Conservation (phyloP, 1,284 basidiomycete genomes). For the Ustilago lituana region DNA sequence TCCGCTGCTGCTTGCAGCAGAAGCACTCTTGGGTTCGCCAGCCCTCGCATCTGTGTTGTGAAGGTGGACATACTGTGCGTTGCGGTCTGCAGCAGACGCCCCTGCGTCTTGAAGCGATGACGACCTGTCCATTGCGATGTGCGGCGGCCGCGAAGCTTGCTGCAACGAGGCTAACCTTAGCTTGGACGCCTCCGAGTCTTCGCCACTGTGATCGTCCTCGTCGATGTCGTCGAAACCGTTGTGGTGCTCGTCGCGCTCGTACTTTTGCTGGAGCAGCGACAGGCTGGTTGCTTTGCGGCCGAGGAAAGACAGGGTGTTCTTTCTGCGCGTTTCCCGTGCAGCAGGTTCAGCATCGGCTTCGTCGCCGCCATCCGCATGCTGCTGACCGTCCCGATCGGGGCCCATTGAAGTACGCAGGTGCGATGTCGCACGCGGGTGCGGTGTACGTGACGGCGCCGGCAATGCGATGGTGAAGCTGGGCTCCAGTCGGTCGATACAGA, state of each 20-base stretch:
- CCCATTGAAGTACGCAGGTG: slow-evolving; percentile 4
- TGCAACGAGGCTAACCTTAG: slow-evolving; percentile 7
- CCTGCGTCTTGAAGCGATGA: slow-evolving; percentile 19
- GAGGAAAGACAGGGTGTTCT: slow-evolving; percentile 70
- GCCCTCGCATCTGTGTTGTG: slow-evolving; percentile 1
- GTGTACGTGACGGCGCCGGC: slow-evolving; percentile 30
- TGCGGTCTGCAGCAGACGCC: background rate
- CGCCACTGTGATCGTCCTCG: slow-evolving; percentile 29
- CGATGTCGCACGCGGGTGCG: slow-evolving; percentile 15
- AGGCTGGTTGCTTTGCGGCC: slow-evolving; percentile 70
- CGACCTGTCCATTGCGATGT: slow-evolving; percentile 11
- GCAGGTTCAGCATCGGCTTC: slow-evolving; percentile 7
- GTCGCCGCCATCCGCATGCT: slow-evolving; percentile 7
- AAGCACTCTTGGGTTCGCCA: slow-evolving; percentile 11
- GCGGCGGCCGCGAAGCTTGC: slow-evolving; percentile 4
- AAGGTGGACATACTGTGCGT: slow-evolving; percentile 8
- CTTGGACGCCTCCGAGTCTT: slow-evolving; percentile 15
- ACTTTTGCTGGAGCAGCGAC: slow-evolving; percentile 63
- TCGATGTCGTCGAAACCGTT: slow-evolving; percentile 46
- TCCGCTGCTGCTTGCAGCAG: slow-evolving; percentile 25
- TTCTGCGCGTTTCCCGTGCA: slow-evolving; percentile 45
- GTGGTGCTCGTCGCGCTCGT: slow-evolving; percentile 49
- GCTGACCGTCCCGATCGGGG: slow-evolving; percentile 12
- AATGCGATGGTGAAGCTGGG: slow-evolving; percentile 36
- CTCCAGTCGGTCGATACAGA: slow-evolving; percentile 54